Evolutionary conservation across 2,329 filamentous ascomycete species (phyloP).

Genomic region (Chaetothyriales sp.): DNA sequence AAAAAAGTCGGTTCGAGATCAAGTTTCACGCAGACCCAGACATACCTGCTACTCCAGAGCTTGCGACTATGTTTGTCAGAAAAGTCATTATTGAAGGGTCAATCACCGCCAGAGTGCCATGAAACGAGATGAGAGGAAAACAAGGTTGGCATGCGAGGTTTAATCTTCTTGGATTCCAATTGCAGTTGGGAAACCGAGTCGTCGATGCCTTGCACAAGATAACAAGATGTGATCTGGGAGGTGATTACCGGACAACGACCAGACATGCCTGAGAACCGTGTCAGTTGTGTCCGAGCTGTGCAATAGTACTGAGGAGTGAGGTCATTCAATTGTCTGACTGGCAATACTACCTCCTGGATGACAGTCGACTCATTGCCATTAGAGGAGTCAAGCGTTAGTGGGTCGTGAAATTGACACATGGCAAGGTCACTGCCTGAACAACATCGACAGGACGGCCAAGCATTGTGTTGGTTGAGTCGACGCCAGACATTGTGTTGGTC

Average conservation of each 20-base stretch:
- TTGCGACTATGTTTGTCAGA: no score
- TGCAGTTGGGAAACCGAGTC: not conserved
- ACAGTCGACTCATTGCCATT: not conserved
- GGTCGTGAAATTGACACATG: no score
- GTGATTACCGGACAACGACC: not conserved
- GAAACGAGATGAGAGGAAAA: not conserved
- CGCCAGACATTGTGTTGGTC: no score
- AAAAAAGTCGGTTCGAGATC: not conserved
- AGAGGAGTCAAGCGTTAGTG: no score
- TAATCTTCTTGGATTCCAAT: not conserved
- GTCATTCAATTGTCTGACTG: not conserved
- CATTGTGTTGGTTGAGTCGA: no score
- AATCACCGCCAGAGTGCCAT: not conserved
- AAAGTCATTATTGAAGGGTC: no score
- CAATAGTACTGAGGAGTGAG: no score
- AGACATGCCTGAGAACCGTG: not conserved
- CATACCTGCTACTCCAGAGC: not conserved
- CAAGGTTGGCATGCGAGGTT: not conserved
- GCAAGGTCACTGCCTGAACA: no score
- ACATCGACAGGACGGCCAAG: no score
- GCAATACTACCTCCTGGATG: not conserved
- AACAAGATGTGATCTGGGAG: not conserved
- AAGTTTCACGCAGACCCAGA: not conserved
- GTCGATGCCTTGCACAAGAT: not conserved
- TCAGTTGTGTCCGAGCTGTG: not conserved